Base-by-base conservation (phyloP, 2,329 filamentous ascomycete genomes). In the Tetracladium maxilliforme region DNA sequence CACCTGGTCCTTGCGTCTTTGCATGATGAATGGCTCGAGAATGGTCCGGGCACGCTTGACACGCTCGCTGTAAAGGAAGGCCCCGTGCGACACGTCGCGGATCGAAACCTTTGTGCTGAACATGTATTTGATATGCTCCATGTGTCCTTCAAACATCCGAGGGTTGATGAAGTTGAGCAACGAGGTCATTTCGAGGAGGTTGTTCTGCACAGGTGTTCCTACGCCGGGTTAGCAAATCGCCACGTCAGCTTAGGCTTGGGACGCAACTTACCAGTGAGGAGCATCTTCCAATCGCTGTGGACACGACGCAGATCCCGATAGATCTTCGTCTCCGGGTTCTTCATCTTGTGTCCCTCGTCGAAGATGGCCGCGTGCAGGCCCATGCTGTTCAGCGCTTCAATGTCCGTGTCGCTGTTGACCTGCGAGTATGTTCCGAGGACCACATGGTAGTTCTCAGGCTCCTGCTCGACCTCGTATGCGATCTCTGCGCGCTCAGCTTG, bases 181-280 rank as follows among this genome's bases (percentile, higher is more conserved):
- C 3, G 84, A 80, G 20, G 84, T 77, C 41, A 98, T 70, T 52
- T 98, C 90, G 43, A 87, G 76, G 12, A 98, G 59, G 45, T 95
- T 95, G 53, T 98, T 92, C 47, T 92, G 82, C 3, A 98, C 64
- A 0, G 90, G 90, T 1, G 90, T 98, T n/a, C n/a, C n/a, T n/a
- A n/a, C n/a, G n/a, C n/a, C n/a, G n/a, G n/a, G n/a, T n/a, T n/a
- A n/a, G n/a, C n/a, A n/a, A n/a, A n/a, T n/a, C n/a, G n/a, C n/a
- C n/a, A n/a, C n/a, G n/a, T n/a, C n/a, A n/a, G n/a, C n/a, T n/a
- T n/a, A n/a, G n/a, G n/a, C n/a, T n/a, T n/a, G n/a, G n/a, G n/a
- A n/a, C n/a, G n/a, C n/a, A n/a, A n/a, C n/a, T n/a, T n/a, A 21
- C 90, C 90, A 15, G 76, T 82, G 14, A 98, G 65, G 4, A 98